Base-by-base conservation (phyloP, 2,329 filamentous ascomycete species). In the Fusarium napiforme region DNA sequence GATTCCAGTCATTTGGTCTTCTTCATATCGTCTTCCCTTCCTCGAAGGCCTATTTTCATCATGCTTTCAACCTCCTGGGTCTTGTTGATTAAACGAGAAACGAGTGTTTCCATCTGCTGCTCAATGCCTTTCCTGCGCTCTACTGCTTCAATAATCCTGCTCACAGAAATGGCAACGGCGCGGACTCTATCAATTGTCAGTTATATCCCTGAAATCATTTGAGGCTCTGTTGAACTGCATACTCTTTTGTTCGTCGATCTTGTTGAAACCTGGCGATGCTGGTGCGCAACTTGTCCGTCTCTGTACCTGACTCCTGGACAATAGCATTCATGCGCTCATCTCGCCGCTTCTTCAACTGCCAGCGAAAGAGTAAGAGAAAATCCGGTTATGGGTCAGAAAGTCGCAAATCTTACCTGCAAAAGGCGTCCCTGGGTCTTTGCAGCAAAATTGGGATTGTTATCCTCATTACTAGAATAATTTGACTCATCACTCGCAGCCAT, bases 261-360 rank as follows among this genome's bases (percentile, higher is more conserved):
- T 77, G 65, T 28, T 75, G 74, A 28, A 77, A 73, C 10, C 66
- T 68, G 40, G 67, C 23, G 4, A 73, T 70, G 34, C 75, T 77
- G 36, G 66, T 52, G 36, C 73, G 75, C n/a, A 82, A 32, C 4
- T 75, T 65, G 10, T 74, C 73, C 47, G 82, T 60, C 21, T 76
- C 78, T 7, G 60, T 60, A 7, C 74, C 47, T 23, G 78, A 73
- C 34, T 80, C 76, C 9, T 57, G 59, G 6, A 78, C 59, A 23
- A 80, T 70, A 5, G 64, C 64, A n/a, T 69, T 71, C 53, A 79
- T 75, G 16, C 70, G 75, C 34, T 76, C 71, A 42, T 78, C 74
- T n/a, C 80, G 78, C 42, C 80, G 72, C 23, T 64, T 79, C 42
- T 79, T 81, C 12, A 82, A 60, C 81, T 83, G 19, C 4, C 19